Evolutionary conservation across 1,284 basidiomycete genomes (phyloP).

Genomic region (Moesziomyces globuligerus): DNA sequence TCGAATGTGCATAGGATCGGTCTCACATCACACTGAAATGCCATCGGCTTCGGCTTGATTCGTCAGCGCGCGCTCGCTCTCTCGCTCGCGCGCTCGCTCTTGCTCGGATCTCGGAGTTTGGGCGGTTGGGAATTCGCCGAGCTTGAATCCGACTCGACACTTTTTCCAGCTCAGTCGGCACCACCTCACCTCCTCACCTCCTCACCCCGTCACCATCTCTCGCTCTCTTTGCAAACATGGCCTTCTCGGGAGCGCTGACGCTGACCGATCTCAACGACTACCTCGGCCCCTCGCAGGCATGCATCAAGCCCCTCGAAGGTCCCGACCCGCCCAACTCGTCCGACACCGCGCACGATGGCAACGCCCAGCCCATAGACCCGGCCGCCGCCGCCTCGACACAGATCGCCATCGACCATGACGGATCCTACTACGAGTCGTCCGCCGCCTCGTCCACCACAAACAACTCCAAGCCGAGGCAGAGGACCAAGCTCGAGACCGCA

Average conservation of each 20-base stretch:
- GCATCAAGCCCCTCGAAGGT: slow-evolving; percentile 87
- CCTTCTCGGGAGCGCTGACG: slow-evolving; percentile 84
- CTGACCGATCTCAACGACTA: slow-evolving; percentile 97
- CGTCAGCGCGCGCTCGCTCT: too few species aligned
- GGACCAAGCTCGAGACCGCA: slow-evolving; percentile 70
- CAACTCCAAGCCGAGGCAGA: slow-evolving; percentile 55
- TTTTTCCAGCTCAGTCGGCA: not conserved
- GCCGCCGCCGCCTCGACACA: slow-evolving; percentile 74
- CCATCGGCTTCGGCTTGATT: too few species aligned
- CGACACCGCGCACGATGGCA: slow-evolving; percentile 1
- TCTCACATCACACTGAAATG: too few species aligned
- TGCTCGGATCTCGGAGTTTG: too few species aligned
- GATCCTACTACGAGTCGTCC: slow-evolving; percentile 77
- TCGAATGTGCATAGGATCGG: too few species aligned
- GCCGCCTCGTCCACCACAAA: slow-evolving; percentile 7
- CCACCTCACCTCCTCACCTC: not conserved
- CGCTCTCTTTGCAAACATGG: slow-evolving; percentile 71
- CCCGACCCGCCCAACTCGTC: slow-evolving; percentile 23
- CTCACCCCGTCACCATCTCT: not conserved
- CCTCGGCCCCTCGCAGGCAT: slow-evolving; percentile 94
- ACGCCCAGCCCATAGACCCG: slow-evolving; percentile 64
- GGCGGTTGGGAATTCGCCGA: not conserved
- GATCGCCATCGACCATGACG: slow-evolving; percentile 83
- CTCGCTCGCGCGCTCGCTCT: too few species aligned
- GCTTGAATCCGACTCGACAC: not conserved